A percentile compares a stretch with the other conserved stretches of the same genome.
These are phyloP conservation scores for Colletotrichum sp. DNA, from an alignment of 2,329 filamentous ascomycete genomes.

Conservation along the genomic window DNA sequence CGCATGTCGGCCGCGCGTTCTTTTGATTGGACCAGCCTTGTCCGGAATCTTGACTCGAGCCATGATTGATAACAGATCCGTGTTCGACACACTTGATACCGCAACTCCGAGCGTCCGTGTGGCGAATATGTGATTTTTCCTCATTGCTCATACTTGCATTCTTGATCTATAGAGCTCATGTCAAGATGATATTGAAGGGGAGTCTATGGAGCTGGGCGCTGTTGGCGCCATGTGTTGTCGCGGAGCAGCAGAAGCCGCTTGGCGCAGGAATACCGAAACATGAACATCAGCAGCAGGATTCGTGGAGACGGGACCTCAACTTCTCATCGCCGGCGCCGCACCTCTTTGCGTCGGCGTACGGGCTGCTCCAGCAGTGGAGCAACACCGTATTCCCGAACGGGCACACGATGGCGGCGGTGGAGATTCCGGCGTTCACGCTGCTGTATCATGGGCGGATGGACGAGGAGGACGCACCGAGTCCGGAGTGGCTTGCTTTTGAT, in stretches of 20 bases:
- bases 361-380: slow-evolving; percentile 53
- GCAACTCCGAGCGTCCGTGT: background rate
- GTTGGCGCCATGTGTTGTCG: background rate
- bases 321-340: slow-evolving; percentile 53
- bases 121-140: background rate
- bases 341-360: slow-evolving; percentile 51
- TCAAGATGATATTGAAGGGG: background rate
- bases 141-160: background rate
- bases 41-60: slow-evolving; percentile 6
- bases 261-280: background rate
- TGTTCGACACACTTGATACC: background rate
- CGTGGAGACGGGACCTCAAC: slow-evolving; percentile 34
- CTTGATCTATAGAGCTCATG: background rate
- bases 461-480: slow-evolving; percentile 44
- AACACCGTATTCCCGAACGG: slow-evolving; percentile 58
- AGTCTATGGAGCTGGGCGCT: background rate
- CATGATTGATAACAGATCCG: slow-evolving; percentile 1
- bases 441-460: slow-evolving; percentile 54
- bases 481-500: slow-evolving; percentile 59
- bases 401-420: slow-evolving; percentile 50
- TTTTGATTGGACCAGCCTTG: slow-evolving; percentile 10
- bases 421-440: slow-evolving; percentile 49
- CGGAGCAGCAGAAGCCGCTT: slow-evolving; percentile 1
- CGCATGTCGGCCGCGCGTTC: slow-evolving; percentile 16
- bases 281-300: background rate